These are phyloP conservation scores for Schwanniomyces occidentalis DNA, from an alignment of 805 yeast genomes.

Conservation along the genomic window DNA sequence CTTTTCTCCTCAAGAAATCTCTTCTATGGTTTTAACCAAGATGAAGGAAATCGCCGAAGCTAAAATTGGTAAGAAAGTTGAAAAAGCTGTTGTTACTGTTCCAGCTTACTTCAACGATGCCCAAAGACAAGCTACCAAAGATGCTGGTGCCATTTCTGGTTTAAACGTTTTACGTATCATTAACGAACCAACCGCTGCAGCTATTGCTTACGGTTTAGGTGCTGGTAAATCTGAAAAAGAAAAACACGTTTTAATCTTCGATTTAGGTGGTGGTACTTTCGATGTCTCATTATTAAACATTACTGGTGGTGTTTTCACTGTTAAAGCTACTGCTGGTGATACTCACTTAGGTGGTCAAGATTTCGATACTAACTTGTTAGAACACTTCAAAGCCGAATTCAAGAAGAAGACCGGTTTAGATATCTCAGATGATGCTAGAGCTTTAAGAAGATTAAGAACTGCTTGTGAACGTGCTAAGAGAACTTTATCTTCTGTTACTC, in stretches of 20 bases:
- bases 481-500: slow-evolving; percentile 50
- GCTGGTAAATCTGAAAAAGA: slow-evolving; percentile 55
- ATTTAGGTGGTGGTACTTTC: slow-evolving; percentile 97
- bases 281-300: slow-evolving; percentile 91
- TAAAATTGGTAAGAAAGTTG: slow-evolving; percentile 77
- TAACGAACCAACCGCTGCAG: slow-evolving; percentile 82
- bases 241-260: slow-evolving; percentile 83
- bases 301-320: slow-evolving; percentile 96
- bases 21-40: slow-evolving; percentile 51
- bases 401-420: slow-evolving; percentile 48
- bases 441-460: slow-evolving; percentile 52
- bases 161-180: slow-evolving; percentile 50
- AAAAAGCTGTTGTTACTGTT: slow-evolving; percentile 50
- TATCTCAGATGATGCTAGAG: slow-evolving; percentile 49
- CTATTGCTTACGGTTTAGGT: slow-evolving; percentile 96
- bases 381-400: slow-evolving; percentile 47
- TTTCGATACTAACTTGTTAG: slow-evolving; percentile 52
- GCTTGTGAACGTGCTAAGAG: slow-evolving; percentile 55
- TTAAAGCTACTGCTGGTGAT: slow-evolving; percentile 79
- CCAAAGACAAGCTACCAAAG: slow-evolving; percentile 53
- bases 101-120: slow-evolving; percentile 54
- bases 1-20: slow-evolving; percentile 50
- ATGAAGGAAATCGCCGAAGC: slow-evolving; percentile 80
- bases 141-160: slow-evolving; percentile 53
- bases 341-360: slow-evolving; percentile 55